phyloP scores from a whole-genome alignment of 116 monocot species.

The Dioscorea cayenensis region DNA sequence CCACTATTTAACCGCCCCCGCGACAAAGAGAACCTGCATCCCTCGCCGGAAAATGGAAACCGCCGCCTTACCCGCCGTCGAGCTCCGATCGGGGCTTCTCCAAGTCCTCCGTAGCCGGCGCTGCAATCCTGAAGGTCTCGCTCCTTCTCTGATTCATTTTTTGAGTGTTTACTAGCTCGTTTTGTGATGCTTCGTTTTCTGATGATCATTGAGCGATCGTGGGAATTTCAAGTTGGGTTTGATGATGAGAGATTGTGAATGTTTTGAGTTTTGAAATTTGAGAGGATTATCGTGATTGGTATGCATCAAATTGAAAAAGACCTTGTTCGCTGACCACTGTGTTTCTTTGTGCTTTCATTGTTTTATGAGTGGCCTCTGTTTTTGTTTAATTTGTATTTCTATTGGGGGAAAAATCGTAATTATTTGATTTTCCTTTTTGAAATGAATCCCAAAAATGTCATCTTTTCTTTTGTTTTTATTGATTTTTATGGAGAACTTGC shows the following conservation, averaged over 20 bases:
- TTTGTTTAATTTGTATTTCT: too few relatives aligned
- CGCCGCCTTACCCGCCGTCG: constrained; percentile 20
- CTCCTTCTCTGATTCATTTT: not conserved
- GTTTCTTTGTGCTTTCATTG: too few relatives aligned
- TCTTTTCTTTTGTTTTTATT: not conserved
- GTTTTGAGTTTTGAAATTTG: too few relatives aligned
- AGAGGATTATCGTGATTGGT: not conserved
- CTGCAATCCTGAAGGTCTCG: constrained; percentile 10
- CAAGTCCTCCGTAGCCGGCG: constrained; percentile 42
- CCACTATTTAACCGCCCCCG: not conserved
- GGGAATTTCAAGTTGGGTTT: not conserved
- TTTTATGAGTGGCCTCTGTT: too few relatives aligned
- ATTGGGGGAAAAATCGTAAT: too few relatives aligned
- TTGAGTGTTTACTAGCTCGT: not conserved
- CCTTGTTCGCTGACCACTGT: too few relatives aligned
- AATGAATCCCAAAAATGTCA: not conserved
- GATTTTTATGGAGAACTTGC: not conserved
- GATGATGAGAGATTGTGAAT: not conserved
- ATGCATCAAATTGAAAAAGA: not conserved
- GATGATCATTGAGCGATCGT: not conserved
- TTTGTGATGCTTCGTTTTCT: not conserved
- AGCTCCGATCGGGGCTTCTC: constrained; percentile 57
- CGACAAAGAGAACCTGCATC: not conserved
- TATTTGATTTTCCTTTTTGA: not conserved
- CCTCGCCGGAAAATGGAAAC: constrained; percentile 6